Base-by-base conservation (phyloP, 2,329 filamentous ascomycete species). In the Zopfia rhizophila region DNA sequence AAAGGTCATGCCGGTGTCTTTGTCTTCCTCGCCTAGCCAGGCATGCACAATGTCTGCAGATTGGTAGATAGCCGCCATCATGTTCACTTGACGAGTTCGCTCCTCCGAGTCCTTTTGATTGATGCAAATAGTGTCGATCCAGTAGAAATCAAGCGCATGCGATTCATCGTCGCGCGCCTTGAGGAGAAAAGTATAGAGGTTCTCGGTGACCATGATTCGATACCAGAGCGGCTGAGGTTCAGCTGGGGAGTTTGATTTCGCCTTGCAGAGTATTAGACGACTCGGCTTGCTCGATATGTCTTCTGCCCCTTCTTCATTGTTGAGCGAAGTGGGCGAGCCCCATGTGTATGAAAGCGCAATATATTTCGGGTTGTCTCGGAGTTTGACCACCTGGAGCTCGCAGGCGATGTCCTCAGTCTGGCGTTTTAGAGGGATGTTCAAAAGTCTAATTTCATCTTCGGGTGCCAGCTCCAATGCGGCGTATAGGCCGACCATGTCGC, bases 311-410 rank as follows among this genome's bases (percentile, higher is more conserved):
- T n/a, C n/a, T n/a, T n/a, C n/a, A n/a, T n/a, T n/a, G n/a, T n/a
- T n/a, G n/a, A n/a, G n/a, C n/a, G n/a, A n/a, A n/a, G n/a, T n/a
- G n/a, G 48, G 48, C 11, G 38, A 18, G 4, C 54, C 56, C 55
- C 53, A 62, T 1, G 53, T 58, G n/a, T 60, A 59, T 1, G 57
- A 62, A 2, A 59, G 29, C 3, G 55, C 57, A 6, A 27, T n/a
- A n/a, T n/a, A n/a, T n/a, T n/a, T n/a, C n/a, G n/a, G n/a, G n/a
- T n/a, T n/a, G n/a, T n/a, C n/a, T n/a, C 19, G 22, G 3, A 62
- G 39, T 7, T 28, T 17, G 21, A 53, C 45, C 8, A 38, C 24
- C 1, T 16, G 38, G 4, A 60, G 23, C 3, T 14, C 40, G 29
- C 55, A 57, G 13, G n/a, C 23, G 5, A 60, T 18, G 10, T 12